These are phyloP conservation scores for Trichoderma arundinaceum DNA, from an alignment of 2,329 filamentous ascomycete genomes.

Conservation along the genomic window DNA sequence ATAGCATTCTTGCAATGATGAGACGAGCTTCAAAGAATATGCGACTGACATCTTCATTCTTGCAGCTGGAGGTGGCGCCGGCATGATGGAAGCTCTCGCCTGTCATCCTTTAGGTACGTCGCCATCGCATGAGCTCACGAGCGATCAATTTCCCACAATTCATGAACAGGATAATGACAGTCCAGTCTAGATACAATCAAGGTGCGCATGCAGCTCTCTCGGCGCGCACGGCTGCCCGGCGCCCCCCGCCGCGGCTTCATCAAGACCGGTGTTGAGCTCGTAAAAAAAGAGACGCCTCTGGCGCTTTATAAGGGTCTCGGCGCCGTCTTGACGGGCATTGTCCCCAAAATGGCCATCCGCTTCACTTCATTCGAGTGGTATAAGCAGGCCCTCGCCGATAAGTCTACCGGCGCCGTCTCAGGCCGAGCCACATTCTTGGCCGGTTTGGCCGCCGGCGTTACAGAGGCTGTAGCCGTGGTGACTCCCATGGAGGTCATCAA, in stretches of 20 bases:
- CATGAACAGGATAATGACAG: background rate
- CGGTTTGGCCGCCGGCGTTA: constrained; percentile 89
- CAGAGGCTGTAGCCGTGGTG: constrained; percentile 94
- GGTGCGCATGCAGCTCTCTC: constrained; percentile 98
- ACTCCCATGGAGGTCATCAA: constrained; percentile 99
- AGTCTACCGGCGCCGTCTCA: constrained; percentile 68
- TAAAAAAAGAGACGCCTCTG: constrained; percentile 86
- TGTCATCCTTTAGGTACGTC: constrained; percentile 86
- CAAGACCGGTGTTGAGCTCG: constrained; percentile 82
- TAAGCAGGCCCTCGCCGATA: constrained; percentile 79
- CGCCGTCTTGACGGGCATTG: constrained; percentile 92
- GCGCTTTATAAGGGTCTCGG: constrained; percentile 98
- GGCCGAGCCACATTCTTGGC: constrained; percentile 74
- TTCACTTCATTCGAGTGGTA: constrained; percentile 98
- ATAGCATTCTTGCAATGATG: background rate
- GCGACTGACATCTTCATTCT: constrained; percentile 29
- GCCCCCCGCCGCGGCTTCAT: constrained; percentile 88
- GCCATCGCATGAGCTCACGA: constrained; percentile 25
- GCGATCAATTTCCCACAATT: background rate
- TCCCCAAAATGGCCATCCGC: constrained; percentile 99
- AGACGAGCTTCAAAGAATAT: constrained; percentile 27
- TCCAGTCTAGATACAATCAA: constrained; percentile 83
- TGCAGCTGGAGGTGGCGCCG: constrained; percentile 89
- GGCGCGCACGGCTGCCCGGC: constrained; percentile 80
- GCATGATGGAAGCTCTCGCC: constrained; percentile 98